Evolutionary conservation across 1,139 yeast genomes (phyloP).

Genomic region (Scheffersomyces quercinus): DNA sequence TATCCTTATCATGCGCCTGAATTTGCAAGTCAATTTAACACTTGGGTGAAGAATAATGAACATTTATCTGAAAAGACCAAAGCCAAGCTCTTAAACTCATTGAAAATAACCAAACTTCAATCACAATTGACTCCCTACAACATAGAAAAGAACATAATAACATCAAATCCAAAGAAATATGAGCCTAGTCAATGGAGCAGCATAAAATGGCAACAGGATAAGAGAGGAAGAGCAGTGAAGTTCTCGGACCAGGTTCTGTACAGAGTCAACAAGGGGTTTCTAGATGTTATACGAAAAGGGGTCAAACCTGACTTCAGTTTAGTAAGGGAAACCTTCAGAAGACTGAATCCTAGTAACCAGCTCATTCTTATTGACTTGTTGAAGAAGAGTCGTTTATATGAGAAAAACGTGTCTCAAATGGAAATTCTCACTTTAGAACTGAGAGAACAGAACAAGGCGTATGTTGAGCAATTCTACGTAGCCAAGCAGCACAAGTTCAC

Average conservation of each 20-base stretch:
- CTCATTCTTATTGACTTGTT: conserved; percentile 21
- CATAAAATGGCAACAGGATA: conserved; percentile 17
- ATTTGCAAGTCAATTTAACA: conserved; percentile 22
- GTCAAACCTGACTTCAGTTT: conserved; percentile 36
- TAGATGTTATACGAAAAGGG: conserved; percentile 33
- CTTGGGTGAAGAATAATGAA: conserved; percentile 21
- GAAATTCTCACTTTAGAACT: conserved; percentile 21
- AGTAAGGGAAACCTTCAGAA: conserved; percentile 33
- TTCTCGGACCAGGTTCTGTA: conserved; percentile 30
- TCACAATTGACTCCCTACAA: conserved; percentile 35
- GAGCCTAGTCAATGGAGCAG: conserved; percentile 22
- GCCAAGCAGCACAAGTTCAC: conserved; percentile 5
- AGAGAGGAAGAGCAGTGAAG: conserved; percentile 13
- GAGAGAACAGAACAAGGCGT: conserved; percentile 13
- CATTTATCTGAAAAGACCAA: conserved; percentile 8
- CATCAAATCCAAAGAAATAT: conserved; percentile 17
- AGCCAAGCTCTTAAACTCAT: conserved; percentile 8
- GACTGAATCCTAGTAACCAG: conserved; percentile 23
- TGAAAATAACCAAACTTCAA: conserved; percentile 23
- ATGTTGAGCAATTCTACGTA: conserved; percentile 5
- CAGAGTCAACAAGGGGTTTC: conserved; percentile 37
- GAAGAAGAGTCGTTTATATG: conserved; percentile 20
- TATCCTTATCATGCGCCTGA: conserved; percentile 35
- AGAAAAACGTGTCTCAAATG: conserved; percentile 15
- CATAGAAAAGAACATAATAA: conserved; percentile 16